Percentiles rank a stretch among this genome's conserved stretches.
phyloP scores from a whole-genome alignment of 192 early-diverging fungal genomes.

The Mortierella hygrophila region DNA sequence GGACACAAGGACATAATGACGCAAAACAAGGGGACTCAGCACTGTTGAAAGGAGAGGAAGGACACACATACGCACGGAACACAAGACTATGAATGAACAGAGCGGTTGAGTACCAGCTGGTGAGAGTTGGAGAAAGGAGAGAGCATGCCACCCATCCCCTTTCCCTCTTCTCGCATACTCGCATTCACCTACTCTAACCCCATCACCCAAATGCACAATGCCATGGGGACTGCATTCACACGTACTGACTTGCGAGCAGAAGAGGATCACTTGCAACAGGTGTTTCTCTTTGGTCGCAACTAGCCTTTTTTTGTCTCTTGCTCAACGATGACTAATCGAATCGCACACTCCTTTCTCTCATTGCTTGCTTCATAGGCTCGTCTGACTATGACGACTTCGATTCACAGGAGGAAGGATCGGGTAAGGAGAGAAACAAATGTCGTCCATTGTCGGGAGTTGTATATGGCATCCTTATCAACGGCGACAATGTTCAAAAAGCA shows the following conservation, averaged over 20 bases:
- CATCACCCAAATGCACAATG: background rate
- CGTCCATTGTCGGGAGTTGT: background rate
- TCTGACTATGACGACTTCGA: conserved; percentile 50
- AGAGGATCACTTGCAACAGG: background rate
- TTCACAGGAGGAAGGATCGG: conserved; percentile 42
- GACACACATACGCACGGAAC: too few species aligned
- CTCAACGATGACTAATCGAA: background rate
- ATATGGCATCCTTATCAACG: background rate
- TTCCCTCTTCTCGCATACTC: too few species aligned
- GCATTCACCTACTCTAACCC: too few species aligned
- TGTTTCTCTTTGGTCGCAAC: background rate
- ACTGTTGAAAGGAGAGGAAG: too few species aligned
- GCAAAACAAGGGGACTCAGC: too few species aligned
- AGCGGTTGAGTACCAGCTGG: too few species aligned
- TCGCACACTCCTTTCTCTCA: background rate
- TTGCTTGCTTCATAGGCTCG: conserved; percentile 20
- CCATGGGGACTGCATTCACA: background rate
- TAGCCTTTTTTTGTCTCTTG: background rate
- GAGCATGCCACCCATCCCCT: too few species aligned
- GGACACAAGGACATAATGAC: too few species aligned
- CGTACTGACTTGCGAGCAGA: background rate
- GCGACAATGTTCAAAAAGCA: background rate
- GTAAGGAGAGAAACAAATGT: conserved; percentile 11
- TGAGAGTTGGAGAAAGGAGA: too few species aligned
- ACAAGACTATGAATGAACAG: too few species aligned